These are phyloP conservation scores for Papilionanthe hybrid DNA, from an alignment of 116 monocot species.

Conservation along the genomic window DNA sequence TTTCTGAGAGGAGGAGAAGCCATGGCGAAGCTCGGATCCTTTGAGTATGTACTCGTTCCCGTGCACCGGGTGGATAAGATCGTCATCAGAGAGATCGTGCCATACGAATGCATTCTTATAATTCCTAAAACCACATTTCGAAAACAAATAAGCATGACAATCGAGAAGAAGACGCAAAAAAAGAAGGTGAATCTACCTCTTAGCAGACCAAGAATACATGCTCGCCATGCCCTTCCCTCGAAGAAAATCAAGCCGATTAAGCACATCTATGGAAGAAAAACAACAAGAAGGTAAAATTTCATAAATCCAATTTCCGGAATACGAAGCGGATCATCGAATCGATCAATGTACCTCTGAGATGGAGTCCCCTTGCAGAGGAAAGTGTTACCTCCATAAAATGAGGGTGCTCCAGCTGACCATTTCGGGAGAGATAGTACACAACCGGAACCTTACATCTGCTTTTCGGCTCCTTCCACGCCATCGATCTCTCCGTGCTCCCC, in stretches of 20 bases:
- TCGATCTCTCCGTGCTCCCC: neutral
- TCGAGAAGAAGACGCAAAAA: neutral
- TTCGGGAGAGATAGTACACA: slow-evolving; percentile 73
- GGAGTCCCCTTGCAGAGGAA: slow-evolving; percentile 46
- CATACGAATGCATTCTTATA: slow-evolving; percentile 89
- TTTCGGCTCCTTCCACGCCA: neutral
- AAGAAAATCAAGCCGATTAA: slow-evolving; percentile 50
- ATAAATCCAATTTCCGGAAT: neutral
- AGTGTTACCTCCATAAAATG: slow-evolving; percentile 83
- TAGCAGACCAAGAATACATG: slow-evolving; percentile 80
- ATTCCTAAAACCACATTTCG: slow-evolving; percentile 30
- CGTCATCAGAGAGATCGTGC: slow-evolving; percentile 84
- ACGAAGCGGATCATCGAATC: neutral
- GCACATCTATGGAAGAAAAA: slow-evolving; percentile 42
- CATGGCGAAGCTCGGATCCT: slow-evolving; percentile 59
- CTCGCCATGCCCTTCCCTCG: slow-evolving; percentile 63
- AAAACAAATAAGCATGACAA: slow-evolving; percentile 6
- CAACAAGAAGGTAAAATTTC: neutral
- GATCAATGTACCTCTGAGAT: slow-evolving; percentile 44
- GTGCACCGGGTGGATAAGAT: slow-evolving; percentile 65
- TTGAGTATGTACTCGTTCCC: slow-evolving; percentile 89
- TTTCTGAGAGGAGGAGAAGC: slow-evolving; percentile 15
- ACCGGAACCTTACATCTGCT: slow-evolving; percentile 28
- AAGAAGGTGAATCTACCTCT: slow-evolving; percentile 33
- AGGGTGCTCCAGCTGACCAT: slow-evolving; percentile 75